Evolutionary conservation across 768 basidiomycete genomes (phyloP), one percentile per base, ranked within the genome.

Genomic region (Auricularia sp.): DNA sequence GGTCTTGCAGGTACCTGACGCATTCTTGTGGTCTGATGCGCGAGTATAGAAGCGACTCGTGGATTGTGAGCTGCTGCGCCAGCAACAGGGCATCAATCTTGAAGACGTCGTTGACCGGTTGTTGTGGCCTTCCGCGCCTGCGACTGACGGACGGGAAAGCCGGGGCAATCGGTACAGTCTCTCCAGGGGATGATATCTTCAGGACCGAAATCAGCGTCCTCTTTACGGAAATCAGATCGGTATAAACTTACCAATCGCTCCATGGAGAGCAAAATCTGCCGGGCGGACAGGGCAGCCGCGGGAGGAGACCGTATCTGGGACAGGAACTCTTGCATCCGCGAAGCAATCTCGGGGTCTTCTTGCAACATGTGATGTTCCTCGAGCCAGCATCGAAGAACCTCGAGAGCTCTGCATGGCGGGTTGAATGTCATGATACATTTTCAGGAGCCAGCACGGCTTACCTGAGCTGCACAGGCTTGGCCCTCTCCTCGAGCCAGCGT

Each of bases 41-140:
- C 65, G 78, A 75, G 73, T 94, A 96, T 4, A 87, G 77, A 39
- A 79, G 75, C 64, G 81, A 84, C 73, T 95, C 91, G 66, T 86
- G 77, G 58, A 94, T 75, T 16, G 88, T 85, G 54, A 96, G 78
- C 69, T 95, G 92, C 47, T 93, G 85, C 0, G 92, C 92, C 39
- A 96, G 71, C 64, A 88, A 84, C 21, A 81, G 70, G 2, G 90
- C 80, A 69, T 90, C 85, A 65, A 89, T 78, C 68, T 84, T 82
- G 16, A 84, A 71, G 16, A 94, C 73, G 62, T 89, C 88, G 68
- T 83, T 80, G 71, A 81, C 85, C 64, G 81, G 79, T 3, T 77
- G 71, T 69, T 81, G 83, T 21, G 79, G 76, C 68, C 81, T 83
- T 67, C 74, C 77, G 33, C 78, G 77, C 47, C 79, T 69, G 6